These are phyloP conservation scores for Daldinia eschscholtzii DNA, from an alignment of 2,329 filamentous ascomycete genomes.

Conservation along the genomic window DNA sequence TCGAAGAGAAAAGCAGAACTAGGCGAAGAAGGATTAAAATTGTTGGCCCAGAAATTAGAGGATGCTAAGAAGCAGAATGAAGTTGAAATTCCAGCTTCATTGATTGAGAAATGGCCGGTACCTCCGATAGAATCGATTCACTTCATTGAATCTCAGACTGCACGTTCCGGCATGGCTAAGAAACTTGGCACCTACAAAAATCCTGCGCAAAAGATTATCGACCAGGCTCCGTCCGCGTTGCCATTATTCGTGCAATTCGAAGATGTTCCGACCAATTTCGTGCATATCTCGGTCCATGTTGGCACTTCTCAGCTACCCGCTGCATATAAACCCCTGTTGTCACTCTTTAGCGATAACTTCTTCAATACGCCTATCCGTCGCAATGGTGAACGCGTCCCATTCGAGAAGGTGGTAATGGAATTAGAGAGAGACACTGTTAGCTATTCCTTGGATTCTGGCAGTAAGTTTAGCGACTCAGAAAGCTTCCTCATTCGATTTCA, in stretches of 20 bases:
- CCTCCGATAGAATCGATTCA: slow-evolving; percentile 92
- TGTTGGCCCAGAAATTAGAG: slow-evolving; percentile 80
- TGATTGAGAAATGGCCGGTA: slow-evolving; percentile 86
- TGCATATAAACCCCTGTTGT: slow-evolving; percentile 85
- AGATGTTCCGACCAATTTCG: slow-evolving; percentile 92
- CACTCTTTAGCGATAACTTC: slow-evolving; percentile 90
- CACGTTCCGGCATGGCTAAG: slow-evolving; percentile 82
- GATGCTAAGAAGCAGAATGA: slow-evolving; percentile 91
- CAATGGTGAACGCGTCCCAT: slow-evolving; percentile 81
- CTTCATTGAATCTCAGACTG: slow-evolving; percentile 90
- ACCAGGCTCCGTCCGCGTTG: slow-evolving; percentile 71
- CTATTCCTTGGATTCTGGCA: slow-evolving; percentile 79
- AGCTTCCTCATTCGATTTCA: slow-evolving; percentile 85
- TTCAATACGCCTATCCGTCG: slow-evolving; percentile 90
- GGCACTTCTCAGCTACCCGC: slow-evolving; percentile 82
- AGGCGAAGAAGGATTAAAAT: slow-evolving; percentile 83
- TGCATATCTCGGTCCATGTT: slow-evolving; percentile 84
- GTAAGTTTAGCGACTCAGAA: slow-evolving; percentile 80
- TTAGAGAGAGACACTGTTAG: slow-evolving; percentile 92
- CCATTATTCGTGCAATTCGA: slow-evolving; percentile 97
- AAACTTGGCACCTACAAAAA: slow-evolving; percentile 76
- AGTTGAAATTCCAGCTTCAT: slow-evolving; percentile 81
- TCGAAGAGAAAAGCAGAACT: slow-evolving; percentile 82
- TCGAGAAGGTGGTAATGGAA: slow-evolving; percentile 92
- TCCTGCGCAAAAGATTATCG: slow-evolving; percentile 79